Evolutionary conservation across 116 monocot species (phyloP).

Genomic region (Papilionanthe hybrid): DNA sequence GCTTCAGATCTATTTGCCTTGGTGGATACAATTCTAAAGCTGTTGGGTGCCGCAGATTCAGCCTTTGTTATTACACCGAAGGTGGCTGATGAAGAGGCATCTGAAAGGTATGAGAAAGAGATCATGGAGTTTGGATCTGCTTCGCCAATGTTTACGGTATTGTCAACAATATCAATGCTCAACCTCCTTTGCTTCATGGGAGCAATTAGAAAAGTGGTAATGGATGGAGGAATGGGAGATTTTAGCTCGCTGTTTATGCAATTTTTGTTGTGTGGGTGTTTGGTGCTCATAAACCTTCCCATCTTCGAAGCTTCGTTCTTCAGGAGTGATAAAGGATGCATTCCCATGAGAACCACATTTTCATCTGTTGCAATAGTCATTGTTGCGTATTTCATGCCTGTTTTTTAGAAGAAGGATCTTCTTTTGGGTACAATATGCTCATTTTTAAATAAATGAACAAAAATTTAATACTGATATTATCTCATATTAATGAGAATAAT

Average conservation of each 20-base stretch:
- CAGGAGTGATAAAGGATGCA: slow-evolving; percentile 40
- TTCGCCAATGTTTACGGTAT: slow-evolving; percentile 32
- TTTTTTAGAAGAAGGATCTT: background rate
- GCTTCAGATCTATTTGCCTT: slow-evolving; percentile 41
- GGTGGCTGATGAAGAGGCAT: slow-evolving; percentile 28
- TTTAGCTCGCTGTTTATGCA: slow-evolving; percentile 27
- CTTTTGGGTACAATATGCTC: background rate
- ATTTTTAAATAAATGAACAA: too few relatives aligned
- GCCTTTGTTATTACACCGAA: slow-evolving; percentile 44
- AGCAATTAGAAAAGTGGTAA: slow-evolving; percentile 16
- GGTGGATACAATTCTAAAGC: slow-evolving; percentile 23
- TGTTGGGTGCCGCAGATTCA: slow-evolving; percentile 18
- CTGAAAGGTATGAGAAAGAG: slow-evolving; percentile 40
- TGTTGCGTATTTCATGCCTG: slow-evolving; percentile 2
- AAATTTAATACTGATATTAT: background rate
- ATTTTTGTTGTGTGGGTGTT: slow-evolving; percentile 27
- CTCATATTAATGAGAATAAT: background rate
- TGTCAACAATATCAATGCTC: slow-evolving; percentile 34
- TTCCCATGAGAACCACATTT: slow-evolving; percentile 16
- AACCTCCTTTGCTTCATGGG: slow-evolving; percentile 34
- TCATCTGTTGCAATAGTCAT: slow-evolving; percentile 2
- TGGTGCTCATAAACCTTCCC: slow-evolving; percentile 35
- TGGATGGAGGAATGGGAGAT: slow-evolving; percentile 9
- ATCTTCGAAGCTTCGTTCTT: slow-evolving; percentile 46
- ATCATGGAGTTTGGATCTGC: slow-evolving; percentile 53